phyloP scores from a whole-genome alignment of 371 early-diverging fungal species.

The Gilbertella persicaria region DNA sequence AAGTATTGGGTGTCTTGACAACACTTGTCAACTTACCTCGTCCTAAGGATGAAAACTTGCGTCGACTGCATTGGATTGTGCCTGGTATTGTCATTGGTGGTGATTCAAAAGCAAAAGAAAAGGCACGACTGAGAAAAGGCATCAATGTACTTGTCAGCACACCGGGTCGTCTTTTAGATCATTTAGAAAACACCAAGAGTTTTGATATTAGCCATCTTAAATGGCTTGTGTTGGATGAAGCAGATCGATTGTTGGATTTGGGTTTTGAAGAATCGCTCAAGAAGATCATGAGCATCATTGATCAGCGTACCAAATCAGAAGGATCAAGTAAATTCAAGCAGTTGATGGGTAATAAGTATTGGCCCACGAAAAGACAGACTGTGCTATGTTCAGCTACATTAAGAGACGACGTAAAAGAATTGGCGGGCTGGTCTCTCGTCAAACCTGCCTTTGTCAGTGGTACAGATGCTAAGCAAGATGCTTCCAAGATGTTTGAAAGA shows the following conservation, averaged over 20 bases:
- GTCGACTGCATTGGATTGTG: constrained; percentile 89
- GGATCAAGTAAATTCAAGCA: constrained; percentile 20
- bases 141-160: constrained; percentile 94
- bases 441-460: constrained; percentile 73
- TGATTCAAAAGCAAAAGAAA: constrained; percentile 90
- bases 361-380: constrained; percentile 76
- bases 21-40: constrained; percentile 65
- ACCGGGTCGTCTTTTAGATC: constrained; percentile 98
- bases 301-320: constrained; percentile 42
- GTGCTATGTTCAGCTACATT: constrained; percentile 95
- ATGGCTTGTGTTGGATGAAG: constrained; percentile 98
- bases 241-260: constrained; percentile 95
- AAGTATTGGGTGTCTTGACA: constrained; percentile 81
- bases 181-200: constrained; percentile 86
- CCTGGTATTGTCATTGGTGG: constrained; percentile 93
- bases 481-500: constrained; percentile 18
- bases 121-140: constrained; percentile 91
- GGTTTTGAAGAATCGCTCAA: constrained; percentile 96
- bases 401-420: constrained; percentile 75
- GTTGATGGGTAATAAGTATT: constrained; percentile 33
- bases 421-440: constrained; percentile 77
- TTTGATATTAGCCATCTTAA: constrained; percentile 72
- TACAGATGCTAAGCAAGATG: constrained; percentile 38
- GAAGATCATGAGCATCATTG: constrained; percentile 73
- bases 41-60: constrained; percentile 52